Evolutionary conservation across 2,329 filamentous ascomycete species (phyloP).

Genomic region (Huntiella bhutanensis): DNA sequence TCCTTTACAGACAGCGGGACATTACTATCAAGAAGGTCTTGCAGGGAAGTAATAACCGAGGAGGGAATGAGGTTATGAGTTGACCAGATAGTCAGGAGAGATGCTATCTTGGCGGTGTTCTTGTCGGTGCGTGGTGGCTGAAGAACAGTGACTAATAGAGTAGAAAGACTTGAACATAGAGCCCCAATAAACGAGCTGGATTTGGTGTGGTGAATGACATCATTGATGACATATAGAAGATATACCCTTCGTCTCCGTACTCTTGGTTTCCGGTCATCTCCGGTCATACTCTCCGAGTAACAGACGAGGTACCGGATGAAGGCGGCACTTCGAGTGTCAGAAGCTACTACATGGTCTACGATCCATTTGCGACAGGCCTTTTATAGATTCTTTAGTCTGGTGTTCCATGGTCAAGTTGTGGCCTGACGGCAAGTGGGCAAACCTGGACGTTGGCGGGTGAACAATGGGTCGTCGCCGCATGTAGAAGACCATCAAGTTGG

Average conservation of each 20-base stretch:
- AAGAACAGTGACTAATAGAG: slow-evolving; percentile 39
- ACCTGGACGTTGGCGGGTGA: slow-evolving; percentile 74
- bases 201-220: slow-evolving; percentile 49
- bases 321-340: slow-evolving; percentile 42
- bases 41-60: slow-evolving; percentile 37
- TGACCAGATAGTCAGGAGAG: slow-evolving; percentile 53
- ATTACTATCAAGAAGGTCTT: slow-evolving; percentile 31
- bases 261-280: slow-evolving; percentile 9
- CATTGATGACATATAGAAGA: slow-evolving; percentile 60
- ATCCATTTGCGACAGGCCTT: slow-evolving; percentile 83
- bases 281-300: slow-evolving; percentile 24
- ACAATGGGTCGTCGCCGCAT: slow-evolving; percentile 48
- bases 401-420: slow-evolving; percentile 15
- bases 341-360: slow-evolving; percentile 49
- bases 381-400: too few species aligned
- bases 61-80: slow-evolving; percentile 41
- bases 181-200: neutral
- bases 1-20: slow-evolving; percentile 10
- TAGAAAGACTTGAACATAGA: neutral
- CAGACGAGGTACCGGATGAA: slow-evolving; percentile 57
- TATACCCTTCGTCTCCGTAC: slow-evolving; percentile 48
- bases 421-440: slow-evolving; percentile 29
- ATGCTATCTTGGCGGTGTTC: slow-evolving; percentile 43
- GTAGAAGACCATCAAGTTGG: slow-evolving; percentile 46
- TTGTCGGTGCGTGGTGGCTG: slow-evolving; percentile 42